These are phyloP conservation scores for Boletus speciosus DNA, from an alignment of 768 basidiomycete species.

Conservation along the genomic window DNA sequence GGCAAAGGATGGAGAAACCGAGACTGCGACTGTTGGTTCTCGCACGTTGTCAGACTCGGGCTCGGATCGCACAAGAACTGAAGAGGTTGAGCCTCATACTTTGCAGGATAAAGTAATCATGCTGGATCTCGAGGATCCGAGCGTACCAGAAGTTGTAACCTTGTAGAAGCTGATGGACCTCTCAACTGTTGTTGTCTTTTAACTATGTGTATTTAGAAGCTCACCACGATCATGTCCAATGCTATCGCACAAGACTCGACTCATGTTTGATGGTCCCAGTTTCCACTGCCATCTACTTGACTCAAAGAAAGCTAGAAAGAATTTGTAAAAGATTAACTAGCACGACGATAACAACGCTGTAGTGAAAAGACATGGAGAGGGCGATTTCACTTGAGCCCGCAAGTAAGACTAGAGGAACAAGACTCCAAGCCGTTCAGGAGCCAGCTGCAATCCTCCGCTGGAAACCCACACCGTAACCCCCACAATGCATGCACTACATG, in stretches of 20 bases:
- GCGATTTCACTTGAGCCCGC: neutral
- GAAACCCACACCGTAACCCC: slow-evolving; percentile 12
- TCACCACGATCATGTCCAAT: slow-evolving; percentile 3
- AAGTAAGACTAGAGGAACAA: neutral
- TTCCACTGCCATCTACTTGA: neutral
- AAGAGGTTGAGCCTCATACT: slow-evolving; percentile 23
- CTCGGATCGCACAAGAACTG: slow-evolving; percentile 27
- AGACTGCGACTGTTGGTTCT: slow-evolving; percentile 20
- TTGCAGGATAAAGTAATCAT: slow-evolving; percentile 27
- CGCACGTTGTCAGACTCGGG: slow-evolving; percentile 26
- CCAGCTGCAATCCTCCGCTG: slow-evolving; percentile 6
- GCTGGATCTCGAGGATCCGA: slow-evolving; percentile 27
- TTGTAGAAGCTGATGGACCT: slow-evolving; percentile 4
- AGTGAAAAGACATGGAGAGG: neutral
- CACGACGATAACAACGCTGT: neutral
- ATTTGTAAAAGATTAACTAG: neutral
- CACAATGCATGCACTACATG: neutral
- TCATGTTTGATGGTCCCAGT: neutral
- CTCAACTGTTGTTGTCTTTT: slow-evolving; percentile 4
- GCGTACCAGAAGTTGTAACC: slow-evolving; percentile 13
- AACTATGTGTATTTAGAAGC: slow-evolving; percentile 27
- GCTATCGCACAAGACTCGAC: neutral
- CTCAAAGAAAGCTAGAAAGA: neutral
- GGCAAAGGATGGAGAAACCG: slow-evolving; percentile 19
- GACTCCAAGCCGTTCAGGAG: neutral